Conservation (phyloP, 768 basidiomycete species). For the Asterophora parasitica region DNA sequence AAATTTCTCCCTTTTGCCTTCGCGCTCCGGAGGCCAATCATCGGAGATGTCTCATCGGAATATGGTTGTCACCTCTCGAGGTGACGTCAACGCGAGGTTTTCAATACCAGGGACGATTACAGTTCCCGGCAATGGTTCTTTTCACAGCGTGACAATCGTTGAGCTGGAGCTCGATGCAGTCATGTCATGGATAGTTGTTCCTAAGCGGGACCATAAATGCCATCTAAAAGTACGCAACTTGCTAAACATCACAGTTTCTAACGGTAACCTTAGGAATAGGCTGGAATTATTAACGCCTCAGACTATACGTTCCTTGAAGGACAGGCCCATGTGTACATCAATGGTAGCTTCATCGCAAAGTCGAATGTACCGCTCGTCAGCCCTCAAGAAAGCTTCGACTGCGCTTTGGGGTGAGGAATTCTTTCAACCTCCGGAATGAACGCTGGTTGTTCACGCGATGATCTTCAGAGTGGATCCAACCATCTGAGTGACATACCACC, state of each 20-base stretch:
- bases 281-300: conserved; percentile 48
- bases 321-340: conserved; percentile 45
- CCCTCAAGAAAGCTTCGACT: conserved; percentile 40
- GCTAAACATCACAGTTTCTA: background rate
- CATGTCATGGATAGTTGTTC: conserved; percentile 40
- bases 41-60: conserved; percentile 15
- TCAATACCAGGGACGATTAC: conserved; percentile 36
- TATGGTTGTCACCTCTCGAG: conserved; percentile 29
- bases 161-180: conserved; percentile 31
- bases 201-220: conserved; percentile 32
- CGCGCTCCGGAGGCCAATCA: no score
- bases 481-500: conserved; percentile 36
- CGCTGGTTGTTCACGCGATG: background rate
- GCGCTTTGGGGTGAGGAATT: conserved; percentile 37
- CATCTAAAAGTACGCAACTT: conserved; percentile 31
- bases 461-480: conserved; percentile 33
- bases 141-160: conserved; percentile 38
- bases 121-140: conserved; percentile 35
- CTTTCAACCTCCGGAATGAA: background rate
- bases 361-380: conserved; percentile 37
- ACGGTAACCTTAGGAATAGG: conserved; percentile 22
- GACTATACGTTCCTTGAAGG: conserved; percentile 49
- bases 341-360: conserved; percentile 52
- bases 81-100: conserved; percentile 37
- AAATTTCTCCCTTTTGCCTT: no score